Evolutionary conservation across 768 basidiomycete genomes (phyloP), one percentile per base, ranked within the genome.

Genomic region (Tephrocybe sp.): DNA sequence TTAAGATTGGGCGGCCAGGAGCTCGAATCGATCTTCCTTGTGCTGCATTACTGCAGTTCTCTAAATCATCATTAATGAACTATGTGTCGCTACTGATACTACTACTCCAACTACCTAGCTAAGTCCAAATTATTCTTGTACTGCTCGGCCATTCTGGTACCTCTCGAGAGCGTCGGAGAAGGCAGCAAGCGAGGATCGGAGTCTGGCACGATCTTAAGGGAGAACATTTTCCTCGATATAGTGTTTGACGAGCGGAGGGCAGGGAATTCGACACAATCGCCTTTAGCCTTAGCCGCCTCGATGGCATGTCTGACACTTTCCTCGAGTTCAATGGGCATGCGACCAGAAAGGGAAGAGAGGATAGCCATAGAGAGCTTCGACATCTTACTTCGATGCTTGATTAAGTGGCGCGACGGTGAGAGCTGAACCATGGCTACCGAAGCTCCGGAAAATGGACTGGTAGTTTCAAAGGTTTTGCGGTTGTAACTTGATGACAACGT

Each of bases 381-480:
- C 92, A 58, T 99, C 97, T 67, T 98, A 97, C 71, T 93, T 97
- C 3, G 97, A 98, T 23, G 90, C 97, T 68, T 98, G 96, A 64
- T 99, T 99, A 83, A 98, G 98, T 12, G 97, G 97, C 31, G 98
- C 96, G 45, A 99, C 96, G 11, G 94, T 94, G 39, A 99, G 79
- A 16, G 93, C 90, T n/a, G 96, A 95, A 8, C 95, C 96, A 57
- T 92, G 87, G 60, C 92, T 92, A 16, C 97, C 97, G 61, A 86
- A 87, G 52, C 88, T 86, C 69, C 98, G 97, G 83, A 88, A 99
- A 69, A 98, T 95, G 39, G 87, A 87, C 67, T 99, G 97, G 70
- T 99, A 99, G 70, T 95, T 68, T 98, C 95, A 54, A 99, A 95
- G 11, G 88, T 92, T 49, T 91, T 83, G 55, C 97, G 92, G 67